Conservation (phyloP, 257 asterid species). For the Cruciata laevipes region DNA sequence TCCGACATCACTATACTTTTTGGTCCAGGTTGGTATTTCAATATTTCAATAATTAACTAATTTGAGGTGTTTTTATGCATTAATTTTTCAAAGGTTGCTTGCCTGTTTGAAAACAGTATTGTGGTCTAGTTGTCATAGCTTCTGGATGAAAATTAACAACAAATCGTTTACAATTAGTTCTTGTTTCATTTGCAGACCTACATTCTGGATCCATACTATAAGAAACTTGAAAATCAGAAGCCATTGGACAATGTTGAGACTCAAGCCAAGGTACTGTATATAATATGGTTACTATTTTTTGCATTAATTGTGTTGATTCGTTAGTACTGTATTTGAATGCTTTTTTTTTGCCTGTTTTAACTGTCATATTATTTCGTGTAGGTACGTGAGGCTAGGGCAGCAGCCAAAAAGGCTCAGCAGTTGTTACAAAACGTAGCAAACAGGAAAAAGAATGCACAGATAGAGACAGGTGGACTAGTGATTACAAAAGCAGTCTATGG, state of each 20-base stretch:
- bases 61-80: neutral
- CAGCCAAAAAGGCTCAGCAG: slow-evolving; percentile 90
- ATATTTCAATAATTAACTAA: neutral
- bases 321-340: neutral
- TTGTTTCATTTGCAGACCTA: slow-evolving; percentile 50
- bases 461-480: slow-evolving; percentile 65
- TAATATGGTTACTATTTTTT: neutral
- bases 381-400: slow-evolving; percentile 74
- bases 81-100: neutral
- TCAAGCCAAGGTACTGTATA: slow-evolving; percentile 48
- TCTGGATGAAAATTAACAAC: neutral
- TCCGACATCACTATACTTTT: slow-evolving; percentile 76
- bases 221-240: slow-evolving; percentile 66
- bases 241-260: slow-evolving; percentile 54
- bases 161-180: no score
- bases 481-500: slow-evolving; percentile 69
- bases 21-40: slow-evolving; percentile 58
- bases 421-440: slow-evolving; percentile 74
- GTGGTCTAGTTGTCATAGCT: neutral
- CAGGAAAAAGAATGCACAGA: slow-evolving; percentile 68
- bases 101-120: neutral
- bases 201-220: slow-evolving; percentile 70
- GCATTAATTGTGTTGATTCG: neutral
- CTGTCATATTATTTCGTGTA: slow-evolving; percentile 17
- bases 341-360: neutral